These are phyloP conservation scores for Zelonia costaricensis DNA, from an alignment of 208 protist genomes.

Conservation along the genomic window DNA sequence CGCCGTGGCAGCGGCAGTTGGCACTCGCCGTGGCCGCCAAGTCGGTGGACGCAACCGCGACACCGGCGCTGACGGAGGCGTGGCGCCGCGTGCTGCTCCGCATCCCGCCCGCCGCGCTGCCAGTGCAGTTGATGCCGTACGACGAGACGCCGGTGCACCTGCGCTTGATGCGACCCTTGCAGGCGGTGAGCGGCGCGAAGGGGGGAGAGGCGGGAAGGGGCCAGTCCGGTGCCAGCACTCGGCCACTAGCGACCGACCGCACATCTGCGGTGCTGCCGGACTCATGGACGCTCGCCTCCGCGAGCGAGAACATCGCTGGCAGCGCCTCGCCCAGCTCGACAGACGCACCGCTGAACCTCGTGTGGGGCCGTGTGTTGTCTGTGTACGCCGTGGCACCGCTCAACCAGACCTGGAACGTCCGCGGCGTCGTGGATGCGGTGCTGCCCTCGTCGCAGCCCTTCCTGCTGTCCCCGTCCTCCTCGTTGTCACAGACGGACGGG, in stretches of 20 bases:
- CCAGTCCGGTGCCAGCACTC: neutral
- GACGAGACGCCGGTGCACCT: conserved; percentile 6
- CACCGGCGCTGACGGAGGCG: conserved; percentile 13
- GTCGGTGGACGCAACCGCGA: neutral
- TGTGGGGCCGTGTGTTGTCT: conserved; percentile 55
- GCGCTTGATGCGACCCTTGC: conserved; percentile 4
- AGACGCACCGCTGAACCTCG: conserved; percentile 22
- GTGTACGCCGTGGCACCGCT: conserved; percentile 63
- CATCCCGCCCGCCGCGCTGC: neutral
- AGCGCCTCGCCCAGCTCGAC: neutral
- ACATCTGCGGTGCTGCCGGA: neutral
- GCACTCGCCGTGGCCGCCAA: conserved; percentile 3
- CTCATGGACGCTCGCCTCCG: neutral
- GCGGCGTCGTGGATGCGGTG: conserved; percentile 57
- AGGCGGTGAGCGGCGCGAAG: neutral
- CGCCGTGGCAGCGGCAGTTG: conserved; percentile 22
- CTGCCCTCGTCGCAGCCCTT: conserved; percentile 20
- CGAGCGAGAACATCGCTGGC: conserved; percentile 6
- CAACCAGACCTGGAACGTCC: conserved; percentile 70
- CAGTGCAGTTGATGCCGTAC: conserved; percentile 1
- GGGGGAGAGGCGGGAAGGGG: neutral
- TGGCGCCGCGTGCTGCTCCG: conserved; percentile 9
- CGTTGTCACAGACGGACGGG: neutral
- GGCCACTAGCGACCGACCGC: neutral
- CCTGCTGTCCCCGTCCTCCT: no score